Base-by-base conservation (phyloP, 768 basidiomycete genomes). In the Pulveroboletus sp. region DNA sequence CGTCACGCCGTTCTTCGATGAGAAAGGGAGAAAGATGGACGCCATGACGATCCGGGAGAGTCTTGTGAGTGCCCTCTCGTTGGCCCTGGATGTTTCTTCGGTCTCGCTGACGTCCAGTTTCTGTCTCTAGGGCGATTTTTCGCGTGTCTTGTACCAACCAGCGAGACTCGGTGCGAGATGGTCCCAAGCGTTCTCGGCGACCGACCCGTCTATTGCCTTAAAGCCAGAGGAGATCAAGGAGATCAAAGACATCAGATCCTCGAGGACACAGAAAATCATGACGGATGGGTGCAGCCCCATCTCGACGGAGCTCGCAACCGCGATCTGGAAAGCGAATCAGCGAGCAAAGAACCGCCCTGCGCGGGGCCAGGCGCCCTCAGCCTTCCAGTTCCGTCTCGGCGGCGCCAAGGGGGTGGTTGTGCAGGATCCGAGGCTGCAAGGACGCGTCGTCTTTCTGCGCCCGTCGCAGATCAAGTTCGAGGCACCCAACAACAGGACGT, bases 281-380 rank as follows among this genome's bases (percentile, higher is more conserved):
- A 79, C 78, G 6, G 79, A 81, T 44, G 80, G 80, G 17, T 73
- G 74, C 47, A 78, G 78, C 2, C 63, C 72, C 14, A 73, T 78
- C 34, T 78, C 77, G 8, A 47, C 51, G 5, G 61, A 57, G 20
- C 68, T 79, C 14, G 63, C 63, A 13, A 54, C 61, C 2, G 63
- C 41, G 1, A 71, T 77, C 34, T 72, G 73, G 68, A 59, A 51
- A 17, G 62, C 55, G 6, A 59, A 79, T 29, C 64, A 69, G 47
- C 40, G 50, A 24, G 59, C 47, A 34, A 68, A 61, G 60, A 64
- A 51, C 20, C 53, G 43, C 11, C 51, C 54, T 6, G 45, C 49
- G 6, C 63, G 58, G 8, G 43, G 50, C 5, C 39, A 42, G 10
- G 40, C 57, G 2, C 76, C 77, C 0, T 76, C 74, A 0, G 74